Percentiles rank a stretch among this genome's conserved stretches.
These are phyloP conservation scores for Penicillium odoratum DNA, from an alignment of 495 filamentous ascomycete species.

Conservation along the genomic window DNA sequence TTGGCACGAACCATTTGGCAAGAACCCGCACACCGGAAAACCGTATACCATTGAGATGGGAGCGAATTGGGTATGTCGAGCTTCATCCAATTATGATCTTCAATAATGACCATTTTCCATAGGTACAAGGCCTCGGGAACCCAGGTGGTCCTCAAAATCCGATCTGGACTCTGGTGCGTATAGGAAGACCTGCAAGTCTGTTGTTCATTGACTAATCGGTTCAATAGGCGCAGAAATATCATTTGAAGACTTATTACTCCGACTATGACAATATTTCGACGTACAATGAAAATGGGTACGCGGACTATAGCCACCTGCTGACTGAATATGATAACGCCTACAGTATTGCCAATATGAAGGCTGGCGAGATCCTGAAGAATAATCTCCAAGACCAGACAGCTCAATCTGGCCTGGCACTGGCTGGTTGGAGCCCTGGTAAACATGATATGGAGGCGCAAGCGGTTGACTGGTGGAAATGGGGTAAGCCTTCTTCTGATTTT, in stretches of 20 bases:
- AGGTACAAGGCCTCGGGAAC: constrained; percentile 65
- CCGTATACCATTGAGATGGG: constrained; percentile 66
- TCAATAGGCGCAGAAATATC: constrained; percentile 58
- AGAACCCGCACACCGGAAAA: constrained; percentile 40
- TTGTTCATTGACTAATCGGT: not conserved
- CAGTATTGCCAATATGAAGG: constrained; percentile 50
- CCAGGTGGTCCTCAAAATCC: constrained; percentile 63
- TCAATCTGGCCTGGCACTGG: constrained; percentile 58
- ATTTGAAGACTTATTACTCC: constrained; percentile 60
- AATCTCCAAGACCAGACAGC: constrained; percentile 66
- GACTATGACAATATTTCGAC: constrained; percentile 62
- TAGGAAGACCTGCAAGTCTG: not conserved
- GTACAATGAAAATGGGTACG: constrained; percentile 56
- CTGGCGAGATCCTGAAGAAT: constrained; percentile 56
- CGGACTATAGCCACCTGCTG: constrained; percentile 52
- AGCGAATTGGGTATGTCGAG: constrained; percentile 60
- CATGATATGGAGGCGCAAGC: constrained; percentile 60
- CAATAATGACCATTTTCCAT: not conserved
- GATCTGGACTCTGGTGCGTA: constrained; percentile 60
- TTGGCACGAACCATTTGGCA: constrained; percentile 58
- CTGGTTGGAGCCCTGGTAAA: constrained; percentile 62
- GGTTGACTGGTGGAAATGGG: constrained; percentile 65
- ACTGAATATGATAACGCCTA: constrained; percentile 55
- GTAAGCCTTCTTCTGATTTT: constrained; percentile 16
- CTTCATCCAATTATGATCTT: not conserved